Conservation (phyloP, 108 stramenopile genomes). For the Cyclotella atomus region DNA sequence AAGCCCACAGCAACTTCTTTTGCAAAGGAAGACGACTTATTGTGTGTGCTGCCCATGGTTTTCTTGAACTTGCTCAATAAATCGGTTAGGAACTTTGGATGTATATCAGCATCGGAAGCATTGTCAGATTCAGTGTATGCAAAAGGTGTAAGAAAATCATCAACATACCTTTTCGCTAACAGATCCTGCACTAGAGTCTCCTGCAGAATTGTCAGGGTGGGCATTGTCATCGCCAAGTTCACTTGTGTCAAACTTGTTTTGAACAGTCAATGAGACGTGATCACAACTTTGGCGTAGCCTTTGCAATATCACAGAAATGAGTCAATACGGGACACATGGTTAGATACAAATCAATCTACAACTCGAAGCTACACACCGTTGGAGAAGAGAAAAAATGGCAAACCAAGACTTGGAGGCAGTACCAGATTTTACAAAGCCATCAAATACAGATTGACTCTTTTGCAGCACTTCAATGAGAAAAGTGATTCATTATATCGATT, state of each 20-base stretch:
- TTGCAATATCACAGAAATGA: background rate
- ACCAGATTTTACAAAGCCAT: constrained; percentile 71
- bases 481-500: constrained; percentile 9
- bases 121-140: too few species aligned
- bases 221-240: constrained; percentile 14
- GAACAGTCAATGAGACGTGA: constrained; percentile 83
- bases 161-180: constrained; percentile 24
- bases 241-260: constrained; percentile 38
- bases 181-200: background rate
- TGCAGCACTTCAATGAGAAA: constrained; percentile 37
- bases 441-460: constrained; percentile 72
- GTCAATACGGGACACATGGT: background rate
- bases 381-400: constrained; percentile 81
- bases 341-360: too few species aligned
- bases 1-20: constrained; percentile 58
- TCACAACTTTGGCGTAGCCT: constrained; percentile 82
- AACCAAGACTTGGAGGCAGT: constrained; percentile 81
- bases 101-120: too few species aligned
- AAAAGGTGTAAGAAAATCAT: too few species aligned
- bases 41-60: constrained; percentile 8
- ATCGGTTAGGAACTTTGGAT: constrained; percentile 48
- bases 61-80: constrained; percentile 57
- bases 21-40: constrained; percentile 35
- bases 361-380: constrained; percentile 20
- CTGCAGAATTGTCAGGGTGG: background rate